These are phyloP conservation scores for Acorus gramineus DNA, from an alignment of 106 monocot genomes.

Conservation along the genomic window DNA sequence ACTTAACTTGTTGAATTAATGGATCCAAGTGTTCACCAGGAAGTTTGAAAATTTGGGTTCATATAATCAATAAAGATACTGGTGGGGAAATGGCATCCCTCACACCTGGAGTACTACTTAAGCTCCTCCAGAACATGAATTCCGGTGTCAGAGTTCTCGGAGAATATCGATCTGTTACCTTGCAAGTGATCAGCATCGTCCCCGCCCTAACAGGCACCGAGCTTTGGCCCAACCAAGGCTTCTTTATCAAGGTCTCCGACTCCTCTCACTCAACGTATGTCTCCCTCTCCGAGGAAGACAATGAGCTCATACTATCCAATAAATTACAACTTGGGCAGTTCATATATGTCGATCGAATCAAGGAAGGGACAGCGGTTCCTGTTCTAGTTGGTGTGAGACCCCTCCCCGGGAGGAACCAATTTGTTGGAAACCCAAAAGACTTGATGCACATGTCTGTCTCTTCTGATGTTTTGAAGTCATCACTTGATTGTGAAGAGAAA, in stretches of 20 bases:
- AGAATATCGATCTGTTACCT: conserved; percentile 69
- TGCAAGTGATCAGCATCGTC: conserved; percentile 90
- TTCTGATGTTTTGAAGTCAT: conserved; percentile 19
- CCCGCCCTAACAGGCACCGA: conserved; percentile 79
- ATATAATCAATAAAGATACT: too few relatives aligned
- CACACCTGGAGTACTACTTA: conserved; percentile 70
- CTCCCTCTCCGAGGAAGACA: conserved; percentile 72
- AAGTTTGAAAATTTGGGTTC: too few relatives aligned
- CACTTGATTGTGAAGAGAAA: conserved; percentile 9
- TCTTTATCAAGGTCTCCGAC: conserved; percentile 92
- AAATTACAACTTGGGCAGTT: conserved; percentile 89
- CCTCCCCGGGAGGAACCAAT: conserved; percentile 63
- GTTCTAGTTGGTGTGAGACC: conserved; percentile 71
- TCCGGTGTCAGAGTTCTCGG: conserved; percentile 58
- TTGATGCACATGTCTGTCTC: conserved; percentile 60
- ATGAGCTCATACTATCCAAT: conserved; percentile 69
- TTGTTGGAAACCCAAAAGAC: conserved; percentile 80
- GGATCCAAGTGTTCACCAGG: too few relatives aligned
- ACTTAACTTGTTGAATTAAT: too few relatives aligned
- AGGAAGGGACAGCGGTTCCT: conserved; percentile 63
- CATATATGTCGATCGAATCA: conserved; percentile 74
- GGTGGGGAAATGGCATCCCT: conserved; percentile 64
- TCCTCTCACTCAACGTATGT: conserved; percentile 87
- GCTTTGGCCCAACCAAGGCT: conserved; percentile 77
- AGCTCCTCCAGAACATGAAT: conserved; percentile 68